These are phyloP conservation scores for Rhodamnia rubescens DNA, from an alignment of 345 rosid genomes.

Conservation along the genomic window DNA sequence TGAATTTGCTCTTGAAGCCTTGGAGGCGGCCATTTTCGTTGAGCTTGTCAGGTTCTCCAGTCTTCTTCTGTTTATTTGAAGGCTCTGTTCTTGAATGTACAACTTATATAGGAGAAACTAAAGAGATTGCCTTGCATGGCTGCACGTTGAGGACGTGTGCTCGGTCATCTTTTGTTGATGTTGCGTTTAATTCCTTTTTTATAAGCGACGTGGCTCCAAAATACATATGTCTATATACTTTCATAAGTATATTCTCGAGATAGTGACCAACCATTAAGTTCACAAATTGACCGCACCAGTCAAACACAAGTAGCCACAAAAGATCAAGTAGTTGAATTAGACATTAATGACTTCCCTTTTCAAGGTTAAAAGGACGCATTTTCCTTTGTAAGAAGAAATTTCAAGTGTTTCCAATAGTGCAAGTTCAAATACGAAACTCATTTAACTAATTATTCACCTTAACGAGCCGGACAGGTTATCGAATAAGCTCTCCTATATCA, in stretches of 20 bases:
- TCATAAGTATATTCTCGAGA: not conserved
- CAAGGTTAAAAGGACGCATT: not conserved
- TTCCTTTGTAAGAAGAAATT: not conserved
- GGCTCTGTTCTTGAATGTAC: not conserved
- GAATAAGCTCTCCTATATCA: not conserved
- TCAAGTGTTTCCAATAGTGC: not conserved
- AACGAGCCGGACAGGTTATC: not conserved
- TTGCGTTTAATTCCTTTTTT: not conserved
- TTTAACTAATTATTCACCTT: not conserved
- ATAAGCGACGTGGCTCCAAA: not conserved
- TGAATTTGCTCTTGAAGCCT: slow-evolving; percentile 7
- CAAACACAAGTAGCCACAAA: not conserved
- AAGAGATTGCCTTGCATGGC: slow-evolving; percentile 22
- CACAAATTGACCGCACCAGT: not conserved
- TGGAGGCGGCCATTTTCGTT: slow-evolving; percentile 28
- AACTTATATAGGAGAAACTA: not conserved
- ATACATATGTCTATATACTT: not conserved
- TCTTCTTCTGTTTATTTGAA: not conserved
- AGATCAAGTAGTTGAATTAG: not conserved
- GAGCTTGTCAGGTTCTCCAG: not conserved
- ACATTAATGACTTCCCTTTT: not conserved
- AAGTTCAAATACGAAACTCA: not conserved
- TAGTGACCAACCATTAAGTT: not conserved
- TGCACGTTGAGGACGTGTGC: slow-evolving; percentile 10
- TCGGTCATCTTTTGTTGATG: not conserved